phyloP scores from a whole-genome alignment of 2,329 filamentous ascomycete species.

The Aspergillus carbonarius region DNA sequence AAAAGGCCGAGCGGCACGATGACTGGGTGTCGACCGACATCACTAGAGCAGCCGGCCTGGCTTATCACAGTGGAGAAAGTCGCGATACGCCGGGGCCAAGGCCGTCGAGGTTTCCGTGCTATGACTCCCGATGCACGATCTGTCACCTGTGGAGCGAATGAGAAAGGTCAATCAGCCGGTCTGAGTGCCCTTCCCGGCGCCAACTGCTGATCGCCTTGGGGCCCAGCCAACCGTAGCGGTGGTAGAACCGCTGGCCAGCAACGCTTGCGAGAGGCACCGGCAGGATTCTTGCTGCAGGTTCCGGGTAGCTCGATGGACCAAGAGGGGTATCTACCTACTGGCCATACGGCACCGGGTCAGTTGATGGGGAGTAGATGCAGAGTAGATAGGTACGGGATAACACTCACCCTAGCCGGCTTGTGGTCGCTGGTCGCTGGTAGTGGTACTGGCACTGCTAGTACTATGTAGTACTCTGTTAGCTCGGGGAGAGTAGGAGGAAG shows the following conservation, averaged over 20 bases:
- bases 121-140: constrained; percentile 18
- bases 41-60: constrained; percentile 23
- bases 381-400: background rate
- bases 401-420: background rate
- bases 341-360: background rate
- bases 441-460: no score
- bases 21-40: constrained; percentile 27
- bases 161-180: constrained; percentile 18
- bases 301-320: background rate
- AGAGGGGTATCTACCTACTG: background rate
- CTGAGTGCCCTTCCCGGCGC: constrained; percentile 29
- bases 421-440: no score
- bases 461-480: background rate
- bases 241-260: constrained; percentile 28
- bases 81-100: constrained; percentile 11
- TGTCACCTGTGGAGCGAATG: constrained; percentile 21
- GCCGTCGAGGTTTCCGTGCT: constrained; percentile 5
- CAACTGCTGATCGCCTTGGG: constrained; percentile 26
- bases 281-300: background rate
- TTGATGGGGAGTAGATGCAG: no score
- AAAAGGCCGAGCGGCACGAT: constrained; percentile 10
- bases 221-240: constrained; percentile 28
- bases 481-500: background rate
- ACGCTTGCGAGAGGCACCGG: background rate
- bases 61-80: constrained; percentile 35